Conservation (phyloP, 768 basidiomycete genomes). For the Podaxis mareebaensis region DNA sequence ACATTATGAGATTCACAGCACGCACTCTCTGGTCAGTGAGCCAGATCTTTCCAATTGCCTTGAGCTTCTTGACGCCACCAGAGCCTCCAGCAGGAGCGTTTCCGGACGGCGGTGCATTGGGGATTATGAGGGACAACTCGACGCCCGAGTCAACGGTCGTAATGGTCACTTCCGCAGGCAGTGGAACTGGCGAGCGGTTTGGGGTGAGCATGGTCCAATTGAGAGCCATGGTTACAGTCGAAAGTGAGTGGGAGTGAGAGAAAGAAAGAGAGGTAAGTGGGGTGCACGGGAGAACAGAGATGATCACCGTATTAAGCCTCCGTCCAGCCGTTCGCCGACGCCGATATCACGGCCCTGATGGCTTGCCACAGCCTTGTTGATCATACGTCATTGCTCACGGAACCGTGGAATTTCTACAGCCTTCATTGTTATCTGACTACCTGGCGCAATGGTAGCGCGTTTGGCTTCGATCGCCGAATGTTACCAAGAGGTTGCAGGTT, state of each 20-base stretch:
- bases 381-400: not conserved
- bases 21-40: conserved; percentile 78
- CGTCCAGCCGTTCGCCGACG: not conserved
- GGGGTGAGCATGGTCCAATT: conserved; percentile 74
- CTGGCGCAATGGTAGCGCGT: conserved; percentile 96
- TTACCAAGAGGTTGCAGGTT: conserved; percentile 95
- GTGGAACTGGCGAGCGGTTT: conserved; percentile 59
- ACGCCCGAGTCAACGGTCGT: conserved; percentile 56
- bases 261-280: not conserved
- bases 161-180: conserved; percentile 62
- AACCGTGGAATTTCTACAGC: not conserved
- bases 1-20: not conserved
- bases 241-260: conserved; percentile 17
- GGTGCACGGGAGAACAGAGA: conserved; percentile 3
- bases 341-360: not conserved
- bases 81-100: conserved; percentile 49
- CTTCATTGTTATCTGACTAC: conserved; percentile 46
- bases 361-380: not conserved
- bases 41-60: conserved; percentile 56
- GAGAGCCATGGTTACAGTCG: conserved; percentile 55
- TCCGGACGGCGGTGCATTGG: conserved; percentile 47
- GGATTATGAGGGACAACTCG: conserved; percentile 59
- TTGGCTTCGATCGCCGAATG: conserved; percentile 71
- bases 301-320: conserved; percentile 13
- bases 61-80: conserved; percentile 56